Base-by-base conservation (phyloP, 2,329 filamentous ascomycete genomes). In the Aspergillus novofumigatus region DNA sequence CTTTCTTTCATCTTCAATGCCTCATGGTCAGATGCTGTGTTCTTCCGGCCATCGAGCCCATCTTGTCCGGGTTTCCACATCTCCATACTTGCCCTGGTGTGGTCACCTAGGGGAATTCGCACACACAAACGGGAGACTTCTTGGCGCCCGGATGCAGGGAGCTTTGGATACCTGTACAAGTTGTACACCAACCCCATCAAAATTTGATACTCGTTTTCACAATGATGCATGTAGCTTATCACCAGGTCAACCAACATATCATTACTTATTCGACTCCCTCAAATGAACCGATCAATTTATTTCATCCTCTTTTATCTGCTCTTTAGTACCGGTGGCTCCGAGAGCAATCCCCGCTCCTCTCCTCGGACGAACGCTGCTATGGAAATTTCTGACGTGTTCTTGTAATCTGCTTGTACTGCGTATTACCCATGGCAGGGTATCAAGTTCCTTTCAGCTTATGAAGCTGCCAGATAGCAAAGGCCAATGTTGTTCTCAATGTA, bases 131-230 rank as follows among this genome's bases (percentile, higher is more conserved):
- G 59, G 63, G 59, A 61, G 57, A 26, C 44, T 58, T 52, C 63
- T 67, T 67, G 65, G 65, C 65, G 54, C 26, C 61, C 63, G 65
- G 65, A 62, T 65, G 28, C 45, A 53, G 49, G 57, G 51, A 60
- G 51, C 52, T 51, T 47, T 35, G 44, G 38, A 56, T 49, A 51
- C 52, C 51, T 20, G 11, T 25, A 25, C 26, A 52, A 52, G 41
- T 17, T 23, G 41, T 23, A 26, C 47, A 49, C 25, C 4, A 25
- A 23, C 23, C 20, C 48, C 48, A 50, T 50, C 48, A 50, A 50
- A 29, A 26, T 47, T 38, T 17, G 32, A 38, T 38, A 38, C 32
- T 38, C 32, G 14, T 38, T 17, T 38, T 17, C 14, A 17, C 5
- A 1, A 5, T 38, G 14, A 38, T 38, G 32, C 14, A 38, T 38